These are phyloP conservation scores for Licmophora abbreviata DNA, from an alignment of 108 stramenopile species.

Conservation along the genomic window DNA sequence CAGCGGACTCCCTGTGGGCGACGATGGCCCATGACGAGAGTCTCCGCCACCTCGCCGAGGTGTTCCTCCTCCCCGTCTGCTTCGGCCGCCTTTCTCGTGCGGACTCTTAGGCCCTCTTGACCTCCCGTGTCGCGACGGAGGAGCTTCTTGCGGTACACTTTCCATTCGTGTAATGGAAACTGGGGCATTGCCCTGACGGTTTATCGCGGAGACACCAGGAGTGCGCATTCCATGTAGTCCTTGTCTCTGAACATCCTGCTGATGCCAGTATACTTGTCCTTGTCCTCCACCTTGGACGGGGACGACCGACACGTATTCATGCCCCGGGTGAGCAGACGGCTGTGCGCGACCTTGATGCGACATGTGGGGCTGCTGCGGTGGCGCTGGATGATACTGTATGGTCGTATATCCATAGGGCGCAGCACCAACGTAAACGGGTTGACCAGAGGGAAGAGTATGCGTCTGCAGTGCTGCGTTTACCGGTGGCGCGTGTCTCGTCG, in stretches of 20 bases:
- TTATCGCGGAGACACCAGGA: constrained; percentile 2
- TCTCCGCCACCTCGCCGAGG: constrained; percentile 21
- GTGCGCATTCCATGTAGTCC: not conserved
- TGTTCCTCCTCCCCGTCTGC: constrained; percentile 16
- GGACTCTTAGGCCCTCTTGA: too few species aligned
- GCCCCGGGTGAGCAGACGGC: constrained; percentile 9
- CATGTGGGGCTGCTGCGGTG: constrained; percentile 34
- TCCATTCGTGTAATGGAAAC: constrained; percentile 5
- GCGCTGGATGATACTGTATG: constrained; percentile 36
- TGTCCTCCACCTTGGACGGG: constrained; percentile 41
- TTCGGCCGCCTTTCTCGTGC: too few species aligned
- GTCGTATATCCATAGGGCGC: constrained; percentile 34
- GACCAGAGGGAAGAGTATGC: constrained; percentile 14
- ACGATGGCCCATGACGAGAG: constrained; percentile 18
- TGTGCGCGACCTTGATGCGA: constrained; percentile 11
- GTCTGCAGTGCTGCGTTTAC: constrained; percentile 3
- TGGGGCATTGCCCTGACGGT: constrained; percentile 9
- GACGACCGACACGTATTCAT: constrained; percentile 55
- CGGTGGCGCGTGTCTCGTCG: too few species aligned
- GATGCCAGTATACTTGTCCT: constrained; percentile 1
- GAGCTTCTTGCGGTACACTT: constrained; percentile 5
- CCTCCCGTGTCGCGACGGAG: too few species aligned
- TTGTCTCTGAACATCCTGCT: constrained; percentile 5
- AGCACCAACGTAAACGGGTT: constrained; percentile 49
- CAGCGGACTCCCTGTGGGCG: constrained; percentile 45